phyloP scores from a whole-genome alignment of 352 stramenopile genomes.

The Peronosclerospora sorghi region DNA sequence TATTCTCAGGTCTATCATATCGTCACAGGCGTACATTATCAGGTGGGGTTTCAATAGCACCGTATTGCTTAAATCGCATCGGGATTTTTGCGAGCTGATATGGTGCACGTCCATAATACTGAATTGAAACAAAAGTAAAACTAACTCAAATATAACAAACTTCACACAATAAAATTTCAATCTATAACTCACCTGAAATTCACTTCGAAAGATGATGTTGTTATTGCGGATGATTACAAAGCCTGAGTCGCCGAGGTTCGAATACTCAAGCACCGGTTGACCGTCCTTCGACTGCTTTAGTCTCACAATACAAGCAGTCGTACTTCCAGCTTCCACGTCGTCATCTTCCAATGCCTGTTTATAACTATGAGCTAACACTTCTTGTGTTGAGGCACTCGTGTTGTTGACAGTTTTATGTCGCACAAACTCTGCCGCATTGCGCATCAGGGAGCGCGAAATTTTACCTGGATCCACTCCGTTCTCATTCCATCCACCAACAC shows the following conservation, averaged over 20 bases:
- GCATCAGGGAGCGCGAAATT: conserved; percentile 71
- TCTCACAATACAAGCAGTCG: conserved; percentile 61
- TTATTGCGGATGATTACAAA: conserved; percentile 63
- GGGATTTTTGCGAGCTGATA: conserved; percentile 75
- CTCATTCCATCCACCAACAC: conserved; percentile 73
- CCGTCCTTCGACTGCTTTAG: conserved; percentile 37
- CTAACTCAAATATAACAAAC: background rate
- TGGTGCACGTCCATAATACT: conserved; percentile 63
- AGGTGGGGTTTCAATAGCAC: conserved; percentile 69
- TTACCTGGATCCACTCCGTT: conserved; percentile 67
- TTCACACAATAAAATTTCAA: background rate
- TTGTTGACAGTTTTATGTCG: conserved; percentile 21
- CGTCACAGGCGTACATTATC: conserved; percentile 37
- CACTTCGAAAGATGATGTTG: conserved; percentile 55
- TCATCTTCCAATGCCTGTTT: conserved; percentile 50
- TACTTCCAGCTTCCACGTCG: conserved; percentile 64
- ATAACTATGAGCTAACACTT: conserved; percentile 49
- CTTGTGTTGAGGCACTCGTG: conserved; percentile 28
- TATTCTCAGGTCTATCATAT: background rate
- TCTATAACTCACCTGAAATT: conserved; percentile 38
- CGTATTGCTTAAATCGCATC: conserved; percentile 55
- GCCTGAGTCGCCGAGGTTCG: conserved; percentile 69
- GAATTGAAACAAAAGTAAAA: background rate
- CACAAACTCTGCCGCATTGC: conserved; percentile 43
- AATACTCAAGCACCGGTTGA: conserved; percentile 56